A percentile compares a stretch with the other conserved stretches of the same genome.
Conservation (phyloP, 2,329 filamentous ascomycete genomes). For the Exserohilum rostratum region DNA sequence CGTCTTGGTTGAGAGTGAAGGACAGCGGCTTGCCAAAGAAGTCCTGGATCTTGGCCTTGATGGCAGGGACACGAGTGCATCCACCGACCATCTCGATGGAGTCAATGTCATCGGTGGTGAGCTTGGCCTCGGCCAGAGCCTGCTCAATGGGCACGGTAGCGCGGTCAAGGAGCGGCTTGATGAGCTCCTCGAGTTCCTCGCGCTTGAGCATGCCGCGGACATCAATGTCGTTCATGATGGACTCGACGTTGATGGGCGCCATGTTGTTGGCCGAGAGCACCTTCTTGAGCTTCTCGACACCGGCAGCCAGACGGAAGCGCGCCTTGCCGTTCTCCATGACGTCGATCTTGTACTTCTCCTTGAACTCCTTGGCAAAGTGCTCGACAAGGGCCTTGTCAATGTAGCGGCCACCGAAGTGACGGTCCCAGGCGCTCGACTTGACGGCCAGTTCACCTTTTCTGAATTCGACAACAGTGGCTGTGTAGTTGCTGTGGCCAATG, state of each 20-base stretch:
- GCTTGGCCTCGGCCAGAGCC: conserved; percentile 90
- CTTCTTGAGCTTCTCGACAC: conserved; percentile 98
- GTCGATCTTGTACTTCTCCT: conserved; percentile 97
- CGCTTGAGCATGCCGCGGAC: conserved; percentile 88
- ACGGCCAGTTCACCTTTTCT: conserved; percentile 94
- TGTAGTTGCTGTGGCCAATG: conserved; percentile 96
- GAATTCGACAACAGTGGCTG: conserved; percentile 92
- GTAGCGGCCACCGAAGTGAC: conserved; percentile 95
- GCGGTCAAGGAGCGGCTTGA: conserved; percentile 80
- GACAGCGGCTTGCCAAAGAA: conserved; percentile 93
- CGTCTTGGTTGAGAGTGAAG: conserved; percentile 97
- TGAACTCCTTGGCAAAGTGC: conserved; percentile 94
- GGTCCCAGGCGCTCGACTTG: conserved; percentile 89
- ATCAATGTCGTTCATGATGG: conserved; percentile 97
- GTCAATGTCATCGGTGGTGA: conserved; percentile 91
- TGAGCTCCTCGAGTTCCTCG: conserved; percentile 89
- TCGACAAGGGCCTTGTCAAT: conserved; percentile 95
- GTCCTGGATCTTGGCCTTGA: conserved; percentile 86
- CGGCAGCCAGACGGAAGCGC: conserved; percentile 81
- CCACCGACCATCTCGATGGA: conserved; percentile 91
- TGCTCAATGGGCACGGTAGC: conserved; percentile 80
- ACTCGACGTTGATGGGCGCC: conserved; percentile 95
- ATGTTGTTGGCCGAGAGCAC: conserved; percentile 93
- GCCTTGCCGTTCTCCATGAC: conserved; percentile 91
- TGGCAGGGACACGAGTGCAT: conserved; percentile 87